Percentiles rank a stretch among this genome's conserved stretches.
These are phyloP conservation scores for Pichia sp. DNA, from an alignment of 1,139 yeast species.

Conservation along the genomic window DNA sequence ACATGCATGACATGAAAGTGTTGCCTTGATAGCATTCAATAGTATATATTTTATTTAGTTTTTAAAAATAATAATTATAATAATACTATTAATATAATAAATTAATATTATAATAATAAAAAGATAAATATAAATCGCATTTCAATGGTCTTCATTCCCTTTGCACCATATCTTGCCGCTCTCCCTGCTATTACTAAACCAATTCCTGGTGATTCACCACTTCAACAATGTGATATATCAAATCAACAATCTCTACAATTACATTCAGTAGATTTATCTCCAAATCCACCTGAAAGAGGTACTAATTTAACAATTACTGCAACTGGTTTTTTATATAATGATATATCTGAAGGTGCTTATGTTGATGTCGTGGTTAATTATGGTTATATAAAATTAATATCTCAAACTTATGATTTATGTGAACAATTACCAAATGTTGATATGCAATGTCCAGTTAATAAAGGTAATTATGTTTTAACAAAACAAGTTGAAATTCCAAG, in stretches of 20 bases:
- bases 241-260: conserved; percentile 59
- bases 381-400: conserved; percentile 81
- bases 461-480: conserved; percentile 59
- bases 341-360: conserved; percentile 77
- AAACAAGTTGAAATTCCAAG: conserved; percentile 78
- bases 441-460: conserved; percentile 67
- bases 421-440: conserved; percentile 81
- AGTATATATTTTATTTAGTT: too few relatives aligned
- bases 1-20: too few relatives aligned
- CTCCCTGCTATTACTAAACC: conserved; percentile 39
- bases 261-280: conserved; percentile 53
- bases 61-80: too few relatives aligned
- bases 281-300: conserved; percentile 88
- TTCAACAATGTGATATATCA: conserved; percentile 65
- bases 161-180: conserved; percentile 4
- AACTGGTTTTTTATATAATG: conserved; percentile 50
- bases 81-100: too few relatives aligned
- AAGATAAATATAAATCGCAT: too few relatives aligned
- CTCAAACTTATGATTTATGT: conserved; percentile 86
- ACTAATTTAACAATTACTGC: conserved; percentile 73
- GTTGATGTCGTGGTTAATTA: conserved; percentile 90
- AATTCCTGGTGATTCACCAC: conserved; percentile 87
- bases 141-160: conserved; percentile 17
- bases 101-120: too few relatives aligned
- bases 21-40: too few relatives aligned